Evolutionary conservation across 2,329 filamentous ascomycete genomes (phyloP).

Genomic region (Spiromastix sp.): DNA sequence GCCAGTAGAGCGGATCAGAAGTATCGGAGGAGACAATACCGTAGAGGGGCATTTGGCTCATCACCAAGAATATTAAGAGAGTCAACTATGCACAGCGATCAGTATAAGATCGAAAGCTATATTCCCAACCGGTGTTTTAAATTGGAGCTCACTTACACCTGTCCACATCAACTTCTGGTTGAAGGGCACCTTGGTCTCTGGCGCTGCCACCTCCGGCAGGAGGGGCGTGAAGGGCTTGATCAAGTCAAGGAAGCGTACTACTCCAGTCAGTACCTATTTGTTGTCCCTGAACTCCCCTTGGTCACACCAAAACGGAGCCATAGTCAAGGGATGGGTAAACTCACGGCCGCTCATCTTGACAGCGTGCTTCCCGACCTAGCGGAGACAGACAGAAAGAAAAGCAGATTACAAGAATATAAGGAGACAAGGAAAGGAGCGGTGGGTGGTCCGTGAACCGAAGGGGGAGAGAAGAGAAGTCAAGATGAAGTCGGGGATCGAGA

Average conservation of each 20-base stretch:
- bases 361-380: slow-evolving; percentile 23
- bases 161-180: slow-evolving; percentile 98
- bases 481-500: slow-evolving; percentile 14
- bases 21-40: slow-evolving; percentile 98
- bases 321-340: slow-evolving; percentile 28
- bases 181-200: slow-evolving; percentile 97
- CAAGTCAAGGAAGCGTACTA: slow-evolving; percentile 98
- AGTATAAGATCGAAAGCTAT: slow-evolving; percentile 11
- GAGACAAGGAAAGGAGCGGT: slow-evolving; percentile 16
- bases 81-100: slow-evolving; percentile 48
- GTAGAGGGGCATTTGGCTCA: slow-evolving; percentile 99
- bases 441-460: slow-evolving; percentile 11
- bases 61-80: slow-evolving; percentile 96
- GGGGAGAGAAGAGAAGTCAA: slow-evolving; percentile 16
- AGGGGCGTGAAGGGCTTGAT: slow-evolving; percentile 99
- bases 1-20: slow-evolving; percentile 98
- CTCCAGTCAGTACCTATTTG: slow-evolving; percentile 18
- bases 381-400: slow-evolving; percentile 9
- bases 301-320: not conserved
- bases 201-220: slow-evolving; percentile 96
- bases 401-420: slow-evolving; percentile 17
- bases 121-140: slow-evolving; percentile 1
- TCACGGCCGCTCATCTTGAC: slow-evolving; percentile 51
- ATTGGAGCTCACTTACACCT: slow-evolving; percentile 51
- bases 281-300: not conserved